Conservation (phyloP, 306 rosid species). For the Psophocarpus tetragonolobus region DNA sequence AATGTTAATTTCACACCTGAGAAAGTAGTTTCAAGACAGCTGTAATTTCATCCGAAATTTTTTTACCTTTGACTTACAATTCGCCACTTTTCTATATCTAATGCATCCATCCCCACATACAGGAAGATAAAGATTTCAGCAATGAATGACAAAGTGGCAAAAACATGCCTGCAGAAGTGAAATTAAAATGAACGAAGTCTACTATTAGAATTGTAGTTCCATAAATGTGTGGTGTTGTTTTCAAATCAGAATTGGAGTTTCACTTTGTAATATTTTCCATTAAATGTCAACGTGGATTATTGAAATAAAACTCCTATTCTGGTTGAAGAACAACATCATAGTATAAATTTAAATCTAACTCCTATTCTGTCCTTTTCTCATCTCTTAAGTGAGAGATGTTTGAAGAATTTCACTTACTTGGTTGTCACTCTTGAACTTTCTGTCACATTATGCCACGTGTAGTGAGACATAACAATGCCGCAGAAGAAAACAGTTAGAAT, state of each 20-base stretch:
- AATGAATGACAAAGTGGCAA: constrained; percentile 86
- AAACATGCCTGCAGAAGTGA: constrained; percentile 72
- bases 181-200: constrained; percentile 22
- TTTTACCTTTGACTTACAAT: constrained; percentile 74
- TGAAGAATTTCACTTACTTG: constrained; percentile 58
- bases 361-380: too few species aligned
- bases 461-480: constrained; percentile 99
- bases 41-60: not conserved
- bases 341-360: too few species aligned
- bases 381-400: constrained; percentile 23
- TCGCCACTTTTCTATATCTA: constrained; percentile 97
- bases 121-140: constrained; percentile 95
- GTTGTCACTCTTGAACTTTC: constrained; percentile 96
- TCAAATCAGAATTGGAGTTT: too few species aligned
- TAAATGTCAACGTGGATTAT: too few species aligned
- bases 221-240: too few species aligned
- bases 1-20: constrained; percentile 31
- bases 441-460: constrained; percentile 98
- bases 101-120: constrained; percentile 97
- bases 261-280: too few species aligned
- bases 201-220: too few species aligned
- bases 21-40: constrained; percentile 2
- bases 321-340: too few species aligned
- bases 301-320: too few species aligned
- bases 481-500: constrained; percentile 97